Conservation (phyloP, 2,329 filamentous ascomycete species). For the Colletotrichum sp. region DNA sequence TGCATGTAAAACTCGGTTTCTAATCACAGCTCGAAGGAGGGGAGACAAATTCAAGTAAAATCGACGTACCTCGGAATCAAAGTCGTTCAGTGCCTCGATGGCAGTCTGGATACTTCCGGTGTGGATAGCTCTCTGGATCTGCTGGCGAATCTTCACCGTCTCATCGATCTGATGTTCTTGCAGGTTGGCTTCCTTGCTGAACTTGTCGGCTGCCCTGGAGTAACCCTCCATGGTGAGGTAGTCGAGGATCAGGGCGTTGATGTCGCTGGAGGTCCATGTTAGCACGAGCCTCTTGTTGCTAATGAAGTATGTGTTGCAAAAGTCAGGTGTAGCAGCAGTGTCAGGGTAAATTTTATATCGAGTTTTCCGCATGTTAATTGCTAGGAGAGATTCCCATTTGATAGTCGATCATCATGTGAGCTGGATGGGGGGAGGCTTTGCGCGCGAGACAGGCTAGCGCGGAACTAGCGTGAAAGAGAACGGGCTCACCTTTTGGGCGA, state of each 20-base stretch:
- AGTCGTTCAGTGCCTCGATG: constrained; percentile 85
- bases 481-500: constrained; percentile 84
- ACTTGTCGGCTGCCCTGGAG: constrained; percentile 88
- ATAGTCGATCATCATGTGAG: constrained; percentile 79
- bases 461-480: constrained; percentile 7
- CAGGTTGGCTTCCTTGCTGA: constrained; percentile 92
- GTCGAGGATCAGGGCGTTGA: constrained; percentile 94
- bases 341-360: constrained; percentile 75
- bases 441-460: constrained; percentile 1
- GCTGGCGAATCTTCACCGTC: constrained; percentile 77
- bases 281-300: constrained; percentile 22
- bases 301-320: background rate
- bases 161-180: constrained; percentile 72
- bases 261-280: constrained; percentile 68
- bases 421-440: constrained; percentile 21
- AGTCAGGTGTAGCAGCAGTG: constrained; percentile 5
- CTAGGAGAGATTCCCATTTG: constrained; percentile 99
- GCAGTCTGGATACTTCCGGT: constrained; percentile 84
- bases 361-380: constrained; percentile 84
- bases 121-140: constrained; percentile 86
- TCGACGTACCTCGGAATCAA: constrained; percentile 83
- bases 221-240: constrained; percentile 97
- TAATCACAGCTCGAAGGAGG: constrained; percentile 77
- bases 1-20: constrained; percentile 92
- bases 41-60: background rate